Base-by-base conservation (phyloP, 2,329 filamentous ascomycete species). In the Pseudogymnoascus sp. region DNA sequence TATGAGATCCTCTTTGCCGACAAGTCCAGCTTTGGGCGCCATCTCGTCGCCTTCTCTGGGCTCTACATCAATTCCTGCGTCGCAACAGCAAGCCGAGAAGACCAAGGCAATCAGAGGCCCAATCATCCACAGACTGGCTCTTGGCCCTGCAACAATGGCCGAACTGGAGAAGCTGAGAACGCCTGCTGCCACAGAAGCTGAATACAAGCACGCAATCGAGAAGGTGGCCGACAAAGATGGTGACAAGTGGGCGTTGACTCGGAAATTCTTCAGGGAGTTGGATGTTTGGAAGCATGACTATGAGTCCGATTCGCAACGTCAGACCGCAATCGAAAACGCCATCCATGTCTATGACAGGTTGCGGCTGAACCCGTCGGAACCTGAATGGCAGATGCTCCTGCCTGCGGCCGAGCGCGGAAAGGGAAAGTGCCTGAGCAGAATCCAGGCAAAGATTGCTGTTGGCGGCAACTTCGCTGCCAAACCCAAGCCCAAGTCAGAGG, bases 201-300 rank as follows among this genome's bases (percentile, higher is more conserved):
- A 87, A 14, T 80, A 87, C 66, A 77, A 77, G 62, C 72, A 74
- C 2, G 80, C 80, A 0, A 72, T 88, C 11, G 76, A 81, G 59
- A 88, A 87, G 73, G 82, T 85, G 21, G 84, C 82, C 31, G 80
- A 82, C 63, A 65, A 76, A 4, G 72, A 75, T 2, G 74, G 74
- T 4, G 78, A 81, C 64, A 83, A 78, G 66, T 88, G 81, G 78
- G 73, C 76, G 35, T 73, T 87, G 67, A 79, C 80, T 65, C 84
- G 82, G 73, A 74, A 77, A 23, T 83, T 79, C 65, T 88, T 81
- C 80, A 86, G 81, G 72, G 85, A 88, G 66, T 77, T 88, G 12
- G 84, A 88, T 66, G 82, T 86, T 21, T 88, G 82, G 79, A 81
- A 78, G 63, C 86, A 85, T 70, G 75, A 81, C 29, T 88, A 87